Base-by-base conservation (phyloP, 257 asterid species). In the Misopates orontium region DNA sequence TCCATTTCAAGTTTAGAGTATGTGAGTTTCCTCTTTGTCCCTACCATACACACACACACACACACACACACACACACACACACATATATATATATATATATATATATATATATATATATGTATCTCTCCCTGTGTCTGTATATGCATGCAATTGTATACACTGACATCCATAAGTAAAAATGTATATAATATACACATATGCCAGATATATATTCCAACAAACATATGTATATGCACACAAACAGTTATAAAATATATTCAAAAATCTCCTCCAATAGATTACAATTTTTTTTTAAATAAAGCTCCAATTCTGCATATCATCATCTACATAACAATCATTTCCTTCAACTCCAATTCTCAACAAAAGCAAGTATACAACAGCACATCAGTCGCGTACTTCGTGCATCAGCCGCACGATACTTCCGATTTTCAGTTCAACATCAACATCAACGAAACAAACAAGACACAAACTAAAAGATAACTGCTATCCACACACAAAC, bases 321-420 rank as follows among this genome's bases (percentile, higher is more conserved):
- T 40, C 36, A 52, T 52, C 57, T 45, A 65, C 70, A 68, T 47
- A 41, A 48, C 24, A 14, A 53, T 39, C n/a, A 54, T 8, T 14
- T 59, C 51, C 39, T 32, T 55, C 56, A 59, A 44, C 56, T 0
- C 58, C 60, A 73, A 52, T 60, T 41, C 45, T 40, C 71, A 64
- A 45, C 4, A n/a, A 45, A 45, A 45, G 19, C 42, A 18, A 3
- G 10, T 10, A 54, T 18, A 65, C 59, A 42, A 65, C 59, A 42
- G 8, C 54, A 73, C 20, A 57, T 13, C 68, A 55, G n/a, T 18
- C 45, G 18, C 13, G 36, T 8, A 42, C 47, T 53, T 28, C 36
- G 36, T 28, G 36, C 36, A 28, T 28, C 36, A 28, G 36, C 36
- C 7, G 36, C n/a, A n/a, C 36, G 21, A 49, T 25, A 60, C 78